These are phyloP conservation scores for Amanita pseudoporphyria DNA, from an alignment of 768 basidiomycete species.

Conservation along the genomic window DNA sequence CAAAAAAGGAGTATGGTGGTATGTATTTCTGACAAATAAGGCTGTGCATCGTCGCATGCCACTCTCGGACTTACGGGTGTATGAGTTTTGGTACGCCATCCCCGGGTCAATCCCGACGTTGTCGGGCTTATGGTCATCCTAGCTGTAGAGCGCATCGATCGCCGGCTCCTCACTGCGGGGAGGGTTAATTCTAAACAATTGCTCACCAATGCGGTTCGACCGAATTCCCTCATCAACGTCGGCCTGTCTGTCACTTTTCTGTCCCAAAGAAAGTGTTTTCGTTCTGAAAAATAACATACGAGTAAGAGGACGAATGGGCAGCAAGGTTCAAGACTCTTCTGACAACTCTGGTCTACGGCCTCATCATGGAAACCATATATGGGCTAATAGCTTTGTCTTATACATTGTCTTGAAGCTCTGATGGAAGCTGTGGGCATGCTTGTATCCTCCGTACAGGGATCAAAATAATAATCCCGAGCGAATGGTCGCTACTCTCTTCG, in stretches of 20 bases:
- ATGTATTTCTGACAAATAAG: too few species aligned
- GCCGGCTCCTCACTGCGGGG: not conserved
- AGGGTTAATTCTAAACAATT: not conserved
- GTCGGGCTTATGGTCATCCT: not conserved
- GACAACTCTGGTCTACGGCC: slow-evolving; percentile 42
- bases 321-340: not conserved
- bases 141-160: not conserved
- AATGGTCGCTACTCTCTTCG: slow-evolving; percentile 60
- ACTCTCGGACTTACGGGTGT: not conserved
- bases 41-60: not conserved
- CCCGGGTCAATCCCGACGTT: not conserved
- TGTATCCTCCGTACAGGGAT: slow-evolving; percentile 65
- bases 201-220: slow-evolving; percentile 18
- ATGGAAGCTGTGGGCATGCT: slow-evolving; percentile 77
- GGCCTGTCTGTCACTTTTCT: slow-evolving; percentile 26
- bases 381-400: too few species aligned
- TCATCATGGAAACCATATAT: too few species aligned
- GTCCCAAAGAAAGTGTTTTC: slow-evolving; percentile 19
- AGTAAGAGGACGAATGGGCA: not conserved
- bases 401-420: slow-evolving; percentile 39
- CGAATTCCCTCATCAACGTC: slow-evolving; percentile 23
- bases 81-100: not conserved
- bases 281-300: slow-evolving; percentile 2
- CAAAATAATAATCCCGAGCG: slow-evolving; percentile 57
- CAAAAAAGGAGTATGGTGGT: too few species aligned